Evolutionary conservation across 352 stramenopile genomes (phyloP), one percentile per base, ranked within the genome.

Genomic region (Phytophthora constricta): DNA sequence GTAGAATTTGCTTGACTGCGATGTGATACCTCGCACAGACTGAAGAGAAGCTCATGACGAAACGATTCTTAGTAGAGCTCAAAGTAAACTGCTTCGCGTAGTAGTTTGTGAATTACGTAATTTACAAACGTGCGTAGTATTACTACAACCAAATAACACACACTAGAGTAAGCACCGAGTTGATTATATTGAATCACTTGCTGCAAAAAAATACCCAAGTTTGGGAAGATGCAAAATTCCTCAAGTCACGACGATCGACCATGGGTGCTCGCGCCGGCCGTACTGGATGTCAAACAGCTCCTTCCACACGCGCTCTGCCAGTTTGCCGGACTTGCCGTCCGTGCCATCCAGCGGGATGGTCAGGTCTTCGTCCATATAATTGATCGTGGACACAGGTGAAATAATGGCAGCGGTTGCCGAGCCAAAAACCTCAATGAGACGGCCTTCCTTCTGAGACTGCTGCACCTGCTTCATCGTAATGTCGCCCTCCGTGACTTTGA

Each of bases 401-500:
- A 99, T 89, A 22, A 99, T 91, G 23, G 96, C 96, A 27, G 97
- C 97, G 28, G 97, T 99, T 42, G 97, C 97, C 13, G 93, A 97
- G 57, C 96, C 97, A 78, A 99, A 99, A 50, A 96, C 83, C 79
- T 99, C 97, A 17, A 98, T 63, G 33, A 99, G 73, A 34, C 93
- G 79, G 31, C 91, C 90, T 37, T 98, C 93, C 25, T 90, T 69
- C n/a, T 87, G 82, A 17, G 97, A 96, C 71, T 97, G 89, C 58
- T 86, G 75, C 62, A 99, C 79, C 76, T 99, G 91, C 58, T 89
- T 81, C 91, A 99, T 98, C 41, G 80, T 98, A 45, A 98, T 89
- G 65, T 93, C 92, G 37, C 84, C 79, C 79, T 99, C 97, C 5
- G 80, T 88, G 27, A 99, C 97, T 58, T 98, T 96, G 76, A 97